Evolutionary conservation across 2,329 filamentous ascomycete genomes (phyloP), one percentile per base, ranked within the genome.

Genomic region (Macroventuria anomochaeta): DNA sequence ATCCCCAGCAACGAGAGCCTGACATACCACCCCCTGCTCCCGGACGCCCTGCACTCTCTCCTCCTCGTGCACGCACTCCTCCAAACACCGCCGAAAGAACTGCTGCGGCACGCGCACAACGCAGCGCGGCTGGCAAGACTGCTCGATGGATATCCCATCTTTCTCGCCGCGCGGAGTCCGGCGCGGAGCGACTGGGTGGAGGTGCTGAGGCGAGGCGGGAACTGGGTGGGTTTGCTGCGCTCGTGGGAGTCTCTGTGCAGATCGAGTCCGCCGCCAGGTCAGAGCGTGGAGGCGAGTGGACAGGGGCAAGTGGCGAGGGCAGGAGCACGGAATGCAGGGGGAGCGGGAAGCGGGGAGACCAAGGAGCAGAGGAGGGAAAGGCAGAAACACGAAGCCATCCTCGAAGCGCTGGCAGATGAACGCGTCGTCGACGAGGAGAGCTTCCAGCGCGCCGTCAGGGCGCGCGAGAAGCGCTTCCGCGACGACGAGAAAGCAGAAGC

Each of bases 101-200:
- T 93, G 28, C 84, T 87, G 42, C 88, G 90, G 29, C 90, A 95
- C 69, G 89, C 90, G 0, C 83, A 91, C 77, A 95, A 93, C 83
- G 90, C 88, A 4, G 89, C 90, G 13, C 86, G 90, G 5, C 80
- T 95, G 2, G 82, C 85, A 4, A 83, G 90, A 17, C 81, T 95
- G 20, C 86, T 85, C 41, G 89, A 95, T 64, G 90, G 90, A 3
- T 93, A 91, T 63, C 91, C 91, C 0, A 83, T 93, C 41, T 93
- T 96, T 68, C 86, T 92, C 59, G 81, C 86, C 0, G 86, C 87
- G 20, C 81, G 88, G 42, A 88, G 85, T 3, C 86, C 89, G 1
- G 86, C 89, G 2, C 85, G 89, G 44, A 84, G 87, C 3, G 91
- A 96, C 74, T 96, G 90, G 90, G 85, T 88, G 40, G 89, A 93